Evolutionary conservation across 148 eudicot genomes (phyloP), one percentile per base, ranked within the genome.

Genomic region (Silene uniflora): DNA sequence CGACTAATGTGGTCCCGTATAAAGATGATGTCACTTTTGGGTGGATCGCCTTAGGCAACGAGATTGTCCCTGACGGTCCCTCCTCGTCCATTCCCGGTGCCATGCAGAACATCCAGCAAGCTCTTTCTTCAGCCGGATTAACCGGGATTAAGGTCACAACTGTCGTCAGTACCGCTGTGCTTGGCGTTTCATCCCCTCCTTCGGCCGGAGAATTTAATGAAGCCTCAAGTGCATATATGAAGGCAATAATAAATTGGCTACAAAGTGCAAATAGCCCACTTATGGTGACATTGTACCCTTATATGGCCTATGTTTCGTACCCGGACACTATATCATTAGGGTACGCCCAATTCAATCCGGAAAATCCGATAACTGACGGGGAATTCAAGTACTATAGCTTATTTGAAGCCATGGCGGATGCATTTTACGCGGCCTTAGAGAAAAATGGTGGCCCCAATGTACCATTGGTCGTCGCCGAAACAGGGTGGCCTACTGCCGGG

Each of bases 401-500:
- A 1, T 79, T 86, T 13, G 86, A 86, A 25, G 88, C 88, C 5
- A 80, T 73, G 80, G 77, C 83, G 1, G 88, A 86, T 14, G 79
- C 81, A 5, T 74, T 79, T 46, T 32, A 58, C 27, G 66, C 79
- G 16, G 88, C 88, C 2, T 1, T 77, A 7, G 82, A 69, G 66
- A 81, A 60, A 35, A 32, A 70, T 12, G 79, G 74, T 0, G 78
- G 73, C 1, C 17, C 39, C 0, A 66, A 76, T 47, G 60, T 81
- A 11, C 10, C 27, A 0, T 0, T 86, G 21, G 71, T 72, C 0
- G 83, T 86, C 12, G 49, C 85, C 0, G 83, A 81, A 76, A 79
- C 81, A 1, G 88, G 88, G 23, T 86, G 88, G 86, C 85, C 86
- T 7, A 79, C 78, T 3, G 81, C 83, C 1, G 86, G 86, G 11